Base-by-base conservation (phyloP, 2,329 filamentous ascomycete genomes). In the Furcasterigmium sp. region DNA sequence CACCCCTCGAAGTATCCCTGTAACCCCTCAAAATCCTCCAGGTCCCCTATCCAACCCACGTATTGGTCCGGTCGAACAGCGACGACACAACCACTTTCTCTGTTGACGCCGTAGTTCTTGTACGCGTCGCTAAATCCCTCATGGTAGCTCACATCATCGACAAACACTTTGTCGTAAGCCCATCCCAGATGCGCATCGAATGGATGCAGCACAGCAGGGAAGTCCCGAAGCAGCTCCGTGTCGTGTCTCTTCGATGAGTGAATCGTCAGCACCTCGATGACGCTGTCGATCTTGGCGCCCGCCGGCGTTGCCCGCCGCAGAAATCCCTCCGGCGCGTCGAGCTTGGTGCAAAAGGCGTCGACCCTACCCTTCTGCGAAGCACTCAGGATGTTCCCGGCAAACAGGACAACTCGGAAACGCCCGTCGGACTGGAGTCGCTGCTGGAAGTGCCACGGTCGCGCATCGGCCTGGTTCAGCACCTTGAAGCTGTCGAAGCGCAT, bases 41-140 rank as follows among this genome's bases (percentile, higher is more conserved):
- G 47, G 14, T 62, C 57, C 1, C 62, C 62, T 2, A 70, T 50
- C 53, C 62, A 65, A 2, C 58, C 72, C 25, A 87, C 74, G 59
- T 87, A 82, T 55, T 84, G 80, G 64, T 88, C 85, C 3, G 84
- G 85, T 39, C 85, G 61, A 2, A 82, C 64, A 2, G 82, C 63
- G 1, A 85, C 73, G 4, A 80, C 62, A 47, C 76, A 80, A 0
- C 84, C 83, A 17, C 61, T 59, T 42, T 73, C 63, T 15, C 51
- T 56, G 49, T 80, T 69, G 2, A 88, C 66, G 0, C 80, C 83
- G 45, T 81, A 83, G 4, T 69, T 70, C 44, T 72, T 63, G 53
- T 85, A 79, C 0, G 70, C 67, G 8, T 67, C 52, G 0, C 73
- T 73, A 42, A 72, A 60, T 0, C 72, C 73, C 53, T 79, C 72